Evolutionary conservation across 2,329 filamentous ascomycete genomes (phyloP), one percentile per base, ranked within the genome.

Genomic region (Aureobasidium vineae): DNA sequence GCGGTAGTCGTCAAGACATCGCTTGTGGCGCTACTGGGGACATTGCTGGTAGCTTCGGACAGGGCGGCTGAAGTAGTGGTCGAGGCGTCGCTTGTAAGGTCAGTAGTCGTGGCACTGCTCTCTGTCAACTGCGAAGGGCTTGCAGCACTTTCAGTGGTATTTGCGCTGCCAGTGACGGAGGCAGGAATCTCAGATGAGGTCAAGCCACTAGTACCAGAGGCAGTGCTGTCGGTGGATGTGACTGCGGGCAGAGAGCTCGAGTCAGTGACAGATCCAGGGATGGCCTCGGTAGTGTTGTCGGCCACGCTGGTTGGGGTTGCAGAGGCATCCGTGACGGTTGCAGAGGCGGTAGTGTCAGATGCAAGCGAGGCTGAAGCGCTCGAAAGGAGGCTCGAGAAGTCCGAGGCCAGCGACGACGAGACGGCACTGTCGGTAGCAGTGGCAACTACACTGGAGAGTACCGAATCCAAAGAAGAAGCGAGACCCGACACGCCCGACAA

Each of bases 401-500:
- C 70, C 1, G 73, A 73, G 5, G 73, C 70, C 45, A 75, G 50
- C 16, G 72, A 72, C 45, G 67, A 68, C 0, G 73, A 71, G 11
- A 71, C 68, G 7, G 64, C 70, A 47, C 71, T 66, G 63, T 74
- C 70, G 28, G 73, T 74, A 19, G 69, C 71, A 11, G 71, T 73
- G 2, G 73, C 73, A 11, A 70, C 70, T 21, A 75, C 70, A 43
- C 72, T 73, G 10, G 72, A 72, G 4, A 75, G 66, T 23, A 71
- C 69, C 15, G 72, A 71, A 65, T 68, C 71, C 36, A 75, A 65
- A 11, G 73, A 73, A 7, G 73, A 73, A 16, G 72, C 71, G 28
- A 75, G 64, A 54, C 69, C 71, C 1, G 73, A 74, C n/a, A 76
- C 52, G 54, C 69, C 71, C 1, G 73, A 74, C n/a, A 76, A 56